Evolutionary conservation across 352 stramenopile species (phyloP), one percentile per base, ranked within the genome.

Genomic region (Globisporangium splendens): DNA sequence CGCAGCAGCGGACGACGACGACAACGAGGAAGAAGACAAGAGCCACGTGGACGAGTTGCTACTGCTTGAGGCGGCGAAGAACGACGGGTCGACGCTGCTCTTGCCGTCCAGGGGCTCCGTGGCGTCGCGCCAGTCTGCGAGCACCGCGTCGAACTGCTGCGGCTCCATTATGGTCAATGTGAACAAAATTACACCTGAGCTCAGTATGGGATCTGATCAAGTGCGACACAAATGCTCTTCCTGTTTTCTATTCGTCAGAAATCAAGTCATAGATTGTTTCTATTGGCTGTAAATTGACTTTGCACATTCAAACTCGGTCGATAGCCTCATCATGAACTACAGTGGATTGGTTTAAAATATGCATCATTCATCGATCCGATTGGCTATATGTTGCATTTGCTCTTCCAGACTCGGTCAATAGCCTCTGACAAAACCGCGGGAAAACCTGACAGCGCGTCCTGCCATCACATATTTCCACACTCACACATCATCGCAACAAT

Each of bases 121-220:
- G 12, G 50, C 57, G 43, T 58, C 41, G 42, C 50, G 49, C 57
- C 57, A 63, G 35, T 57, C 49, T 7, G 49, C 50, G 14, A 63
- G 50, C 50, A 58, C 50, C 3, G 57, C 49, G 18, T 63, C 57
- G 13, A 63, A 41, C 31, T 54, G 49, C 57, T 63, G 31, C 57
- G 17, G 46, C 15, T 52, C 17, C 15, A 39, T 33, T 38, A 48
- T 51, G 20, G 1, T 3, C 1, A 41, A 21, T 31, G n/a, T n/a
- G n/a, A n/a, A n/a, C n/a, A 10, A 7, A 31, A 2, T 31, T 2
- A 2, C 5, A 35, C 28, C 7, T 35, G 28, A 35, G 28, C 28
- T 8, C 10, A 1, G 28, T 35, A 35, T 35, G 28, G 5, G 28
- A 0, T 35, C 7, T 8, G 5, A 35, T 8, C 10, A 35, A 35